Base-by-base conservation (phyloP, 2,329 filamentous ascomycete genomes). In the Penicillium palitans region DNA sequence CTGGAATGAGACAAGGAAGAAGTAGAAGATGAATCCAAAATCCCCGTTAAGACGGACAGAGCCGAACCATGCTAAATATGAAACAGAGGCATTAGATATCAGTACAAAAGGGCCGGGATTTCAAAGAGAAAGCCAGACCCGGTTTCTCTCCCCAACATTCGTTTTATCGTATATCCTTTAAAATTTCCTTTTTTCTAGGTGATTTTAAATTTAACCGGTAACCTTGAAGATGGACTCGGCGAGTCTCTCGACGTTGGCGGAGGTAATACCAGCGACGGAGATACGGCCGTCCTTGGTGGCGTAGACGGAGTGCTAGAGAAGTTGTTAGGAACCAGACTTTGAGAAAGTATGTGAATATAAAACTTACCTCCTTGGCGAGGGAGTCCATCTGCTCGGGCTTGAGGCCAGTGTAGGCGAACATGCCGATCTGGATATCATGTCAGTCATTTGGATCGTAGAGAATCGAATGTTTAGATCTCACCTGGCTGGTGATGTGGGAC, bases 351-450 rank as follows among this genome's bases (percentile, higher is more conserved):
- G 19, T 17, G 25, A 19, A 10, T 31, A 27, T 27, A 21, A 21
- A 52, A 33, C 80, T 73, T 72, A 85, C 84, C 83, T 98, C 91
- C 83, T 96, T 92, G 67, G 93, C 91, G 62, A 99, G 84, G 71
- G 81, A 82, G 56, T 93, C 90, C 91, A 98, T 97, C 82, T 97
- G 90, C 80, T 93, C 88, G 55, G 93, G 82, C 70, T 84, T 93
- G 71, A 99, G 82, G 62, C 95, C 95, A 52, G 95, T 99, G 85
- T 96, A 99, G 69, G 95, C 93, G 74, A 99, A 99, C 95, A 99
- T 99, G 81, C 95, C 95, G 72, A 99, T 99, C 86, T 85, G 62
- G 9, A 59, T 27, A 29, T 15, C 7, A 39, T 8, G 54, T 56
- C 9, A 56, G 54, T 52, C 5, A 31, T 21, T 31, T 31, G 13